Evolutionary conservation across 305 asterid genomes (phyloP), one percentile per base, ranked within the genome.

Genomic region (Fraxinus ornus): DNA sequence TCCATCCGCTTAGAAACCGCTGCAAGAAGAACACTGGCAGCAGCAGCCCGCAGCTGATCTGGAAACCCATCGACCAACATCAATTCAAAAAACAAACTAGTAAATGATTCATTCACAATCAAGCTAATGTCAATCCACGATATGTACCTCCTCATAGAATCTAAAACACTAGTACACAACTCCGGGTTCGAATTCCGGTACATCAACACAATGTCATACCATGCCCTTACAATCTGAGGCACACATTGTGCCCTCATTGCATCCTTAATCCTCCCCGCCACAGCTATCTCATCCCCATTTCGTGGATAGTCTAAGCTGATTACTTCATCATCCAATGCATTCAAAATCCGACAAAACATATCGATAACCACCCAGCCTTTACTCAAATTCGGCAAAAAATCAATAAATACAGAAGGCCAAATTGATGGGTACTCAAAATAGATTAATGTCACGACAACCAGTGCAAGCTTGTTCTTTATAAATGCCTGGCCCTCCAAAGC

Each of bases 381-480:
- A 83, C 91, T 88, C 47, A 95, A 85, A 85, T 90, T 89, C 0
- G 91, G 88, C 88, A 95, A 83, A 85, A 92, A 90, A 87, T 95
- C 98, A 81, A 93, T 87, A 86, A 97, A 97, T 15, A 94, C 89
- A 0, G 99, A 94, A 7, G 95, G 89, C 99, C 99, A 97, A 84
- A 86, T 80, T 52, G 76, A 80, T 0, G 99, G 98, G 75, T 97
- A 97, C 88, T 97, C 99, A 17, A 89, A 91, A 84, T 91, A 92
- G 78, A 97, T 89, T 81, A 97, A 86, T 13, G 90, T 88, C 24
- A 97, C 97, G 26, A 97, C 68, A 82, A 93, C 96, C 91, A 94
- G 99, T 71, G 99, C 97, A 85, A 97, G 96, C 89, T 97, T 97
- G 77, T 97, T 97, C 90, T 89, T 97, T 22, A 97, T 88, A 83